Evolutionary conservation across 805 yeast species (phyloP).

Genomic region (Yamadazyma laniorum): DNA sequence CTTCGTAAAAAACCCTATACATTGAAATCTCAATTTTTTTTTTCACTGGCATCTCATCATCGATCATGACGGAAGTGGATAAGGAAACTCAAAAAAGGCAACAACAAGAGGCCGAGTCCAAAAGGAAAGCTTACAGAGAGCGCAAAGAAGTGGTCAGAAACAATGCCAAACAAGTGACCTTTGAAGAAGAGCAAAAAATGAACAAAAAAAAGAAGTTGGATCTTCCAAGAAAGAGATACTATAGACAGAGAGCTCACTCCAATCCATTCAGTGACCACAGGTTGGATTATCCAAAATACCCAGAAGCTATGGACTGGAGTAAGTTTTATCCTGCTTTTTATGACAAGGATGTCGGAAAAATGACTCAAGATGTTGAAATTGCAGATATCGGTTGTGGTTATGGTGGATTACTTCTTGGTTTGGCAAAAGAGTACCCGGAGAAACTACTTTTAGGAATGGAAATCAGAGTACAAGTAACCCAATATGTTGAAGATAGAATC

Average conservation of each 20-base stretch:
- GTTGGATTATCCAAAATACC: slow-evolving; percentile 80
- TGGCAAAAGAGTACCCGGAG: slow-evolving; percentile 76
- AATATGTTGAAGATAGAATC: slow-evolving; percentile 93
- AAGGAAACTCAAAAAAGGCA: slow-evolving; percentile 20
- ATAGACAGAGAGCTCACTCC: slow-evolving; percentile 96
- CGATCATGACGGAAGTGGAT: slow-evolving; percentile 6
- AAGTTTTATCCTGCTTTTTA: slow-evolving; percentile 64
- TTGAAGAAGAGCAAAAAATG: slow-evolving; percentile 29
- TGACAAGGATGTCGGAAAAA: slow-evolving; percentile 39
- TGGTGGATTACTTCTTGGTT: slow-evolving; percentile 82
- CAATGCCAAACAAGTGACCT: slow-evolving; percentile 32
- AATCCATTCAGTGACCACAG: slow-evolving; percentile 96
- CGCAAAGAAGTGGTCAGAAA: slow-evolving; percentile 29
- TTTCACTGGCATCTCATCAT: slow-evolving; percentile 7
- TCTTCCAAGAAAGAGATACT: slow-evolving; percentile 80
- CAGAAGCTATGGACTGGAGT: slow-evolving; percentile 86
- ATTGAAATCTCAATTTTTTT: slow-evolving; percentile 1
- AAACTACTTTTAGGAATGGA: slow-evolving; percentile 90
- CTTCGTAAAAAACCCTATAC: too few relatives aligned
- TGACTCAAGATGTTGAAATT: slow-evolving; percentile 65
- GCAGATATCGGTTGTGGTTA: slow-evolving; percentile 98
- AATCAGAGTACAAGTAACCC: slow-evolving; percentile 95
- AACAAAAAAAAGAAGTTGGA: slow-evolving; percentile 36
- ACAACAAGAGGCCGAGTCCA: slow-evolving; percentile 32
- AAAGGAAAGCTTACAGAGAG: slow-evolving; percentile 50